Evolutionary conservation across 163 green algal species (phyloP), one percentile per base, ranked within the genome.

Genomic region (Chloromonas sp.): DNA sequence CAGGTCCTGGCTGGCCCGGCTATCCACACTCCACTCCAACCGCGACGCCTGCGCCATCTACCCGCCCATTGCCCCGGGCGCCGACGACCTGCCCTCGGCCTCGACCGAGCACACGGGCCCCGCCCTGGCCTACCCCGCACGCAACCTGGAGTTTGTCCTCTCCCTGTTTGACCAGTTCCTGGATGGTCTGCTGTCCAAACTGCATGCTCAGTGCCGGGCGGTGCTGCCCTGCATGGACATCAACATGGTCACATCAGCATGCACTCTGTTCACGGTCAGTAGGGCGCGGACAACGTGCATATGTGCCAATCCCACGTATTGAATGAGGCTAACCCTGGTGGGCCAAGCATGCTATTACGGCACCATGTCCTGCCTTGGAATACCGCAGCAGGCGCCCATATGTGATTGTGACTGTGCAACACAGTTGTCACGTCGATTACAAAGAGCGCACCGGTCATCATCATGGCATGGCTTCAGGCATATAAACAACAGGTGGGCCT

Each of bases 151-250:
- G 11, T 91, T 89, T 13, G 74, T 89, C 1, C 86, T 81, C 71
- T 70, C 60, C 3, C 60, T 91, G 74, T 87, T 89, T 87, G 86
- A 89, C 3, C 79, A 78, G n/a, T 91, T 89, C 70, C 36, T 90
- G 58, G 89, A 90, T n/a, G 86, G 86, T 36, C 71, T 92, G 81
- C 84, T 93, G 82, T 14, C 61, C 1, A 87, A 83, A 70, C 71
- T 88, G 1, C 85, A 82, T 0, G 36, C 60, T 3, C 2, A 79
- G 3, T 86, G 88, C 60, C 79, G 60, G 15, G 85, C 91, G 78
- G 84, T 87, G n/a, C 86, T 97, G 61, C 87, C 90, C 15, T 88
- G 85, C 66, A 88, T 92, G 62, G 90, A 95, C 81, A 90, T 93
- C 60, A 94, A 93, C 66, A 85, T 92, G 70, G 88, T 95, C 60